Conservation (phyloP, 2,329 filamentous ascomycete species). For the Fusarium compactum region DNA sequence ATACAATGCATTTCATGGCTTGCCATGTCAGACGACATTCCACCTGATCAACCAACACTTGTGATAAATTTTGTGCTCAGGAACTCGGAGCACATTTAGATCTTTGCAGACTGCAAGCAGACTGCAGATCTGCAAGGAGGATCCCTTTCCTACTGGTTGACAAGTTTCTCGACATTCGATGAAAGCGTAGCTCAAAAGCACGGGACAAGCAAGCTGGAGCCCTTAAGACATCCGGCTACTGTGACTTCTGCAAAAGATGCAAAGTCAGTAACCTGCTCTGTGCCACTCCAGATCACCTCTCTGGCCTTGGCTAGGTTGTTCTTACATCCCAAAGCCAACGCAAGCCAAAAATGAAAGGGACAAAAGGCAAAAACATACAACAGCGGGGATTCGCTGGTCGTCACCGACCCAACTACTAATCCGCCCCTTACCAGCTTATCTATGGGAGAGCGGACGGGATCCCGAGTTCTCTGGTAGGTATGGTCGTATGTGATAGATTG, state of each 20-base stretch:
- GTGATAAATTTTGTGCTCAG: background rate
- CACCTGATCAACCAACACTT: background rate
- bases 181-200: background rate
- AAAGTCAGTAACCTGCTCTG: background rate
- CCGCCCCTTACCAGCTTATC: too few species aligned
- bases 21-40: constrained; percentile 1
- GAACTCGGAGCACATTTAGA: background rate
- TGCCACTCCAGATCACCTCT: background rate
- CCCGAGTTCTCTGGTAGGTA: background rate
- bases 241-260: background rate
- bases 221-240: background rate
- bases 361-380: background rate
- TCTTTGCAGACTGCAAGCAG: background rate
- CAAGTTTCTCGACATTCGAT: background rate
- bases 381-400: background rate
- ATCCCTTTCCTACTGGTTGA: background rate
- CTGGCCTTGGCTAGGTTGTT: background rate
- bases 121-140: background rate
- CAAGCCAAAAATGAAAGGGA: background rate
- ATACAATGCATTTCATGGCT: background rate
- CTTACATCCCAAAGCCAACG: background rate
- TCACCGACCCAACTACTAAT: too few species aligned
- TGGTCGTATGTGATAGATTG: background rate
- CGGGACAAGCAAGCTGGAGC: background rate
- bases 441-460: too few species aligned